A percentile compares a stretch with the other conserved stretches of the same genome.
Evolutionary conservation across 345 rosid species (phyloP).

Genomic region (Capsella bursapastoris): DNA sequence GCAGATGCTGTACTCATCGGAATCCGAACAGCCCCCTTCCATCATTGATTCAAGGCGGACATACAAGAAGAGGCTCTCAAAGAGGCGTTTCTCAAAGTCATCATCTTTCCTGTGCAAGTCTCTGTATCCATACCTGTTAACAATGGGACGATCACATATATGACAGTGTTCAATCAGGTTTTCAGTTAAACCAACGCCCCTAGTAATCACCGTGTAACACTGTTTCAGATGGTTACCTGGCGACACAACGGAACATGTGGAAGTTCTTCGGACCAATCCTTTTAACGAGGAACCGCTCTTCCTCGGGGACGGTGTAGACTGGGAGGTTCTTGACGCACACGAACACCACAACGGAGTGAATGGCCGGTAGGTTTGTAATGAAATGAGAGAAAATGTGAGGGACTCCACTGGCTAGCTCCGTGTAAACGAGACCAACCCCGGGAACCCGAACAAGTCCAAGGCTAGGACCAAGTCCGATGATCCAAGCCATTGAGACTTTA

Average conservation of each 20-base stretch:
- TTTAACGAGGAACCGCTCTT: slow-evolving; percentile 75
- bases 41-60: slow-evolving; percentile 72
- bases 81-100: slow-evolving; percentile 70
- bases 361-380: slow-evolving; percentile 78
- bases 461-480: slow-evolving; percentile 57
- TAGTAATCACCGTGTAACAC: not conserved
- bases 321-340: slow-evolving; percentile 79
- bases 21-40: slow-evolving; percentile 76
- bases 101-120: slow-evolving; percentile 84
- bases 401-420: slow-evolving; percentile 78
- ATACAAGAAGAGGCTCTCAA: slow-evolving; percentile 63
- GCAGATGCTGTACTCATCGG: slow-evolving; percentile 66
- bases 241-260: slow-evolving; percentile 85
- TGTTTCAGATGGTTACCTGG: slow-evolving; percentile 40
- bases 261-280: slow-evolving; percentile 78
- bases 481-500: slow-evolving; percentile 64
- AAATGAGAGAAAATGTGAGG: slow-evolving; percentile 82
- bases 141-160: not conserved
- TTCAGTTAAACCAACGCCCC: not conserved
- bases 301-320: slow-evolving; percentile 82
- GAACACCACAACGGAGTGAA: slow-evolving; percentile 76
- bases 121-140: slow-evolving; percentile 71
- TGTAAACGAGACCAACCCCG: slow-evolving; percentile 84
- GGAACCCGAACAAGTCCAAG: slow-evolving; percentile 79
- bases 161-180: slow-evolving; percentile 2